Evolutionary conservation across 495 filamentous ascomycete species (phyloP).

Genomic region (Collariella sp.): DNA sequence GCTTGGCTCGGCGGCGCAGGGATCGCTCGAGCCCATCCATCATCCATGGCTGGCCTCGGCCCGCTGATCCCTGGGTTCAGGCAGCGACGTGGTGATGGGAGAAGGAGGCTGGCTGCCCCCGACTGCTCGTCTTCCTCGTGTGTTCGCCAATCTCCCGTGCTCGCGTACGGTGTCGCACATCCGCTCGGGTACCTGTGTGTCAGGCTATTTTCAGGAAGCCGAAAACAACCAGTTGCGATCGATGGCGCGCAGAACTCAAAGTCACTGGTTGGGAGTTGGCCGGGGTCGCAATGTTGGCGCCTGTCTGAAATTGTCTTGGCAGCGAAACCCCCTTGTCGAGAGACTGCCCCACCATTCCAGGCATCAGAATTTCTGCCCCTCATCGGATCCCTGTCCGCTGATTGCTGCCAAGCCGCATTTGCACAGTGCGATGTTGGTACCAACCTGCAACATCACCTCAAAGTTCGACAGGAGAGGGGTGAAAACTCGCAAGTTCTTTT

Average conservation of each 20-base stretch:
- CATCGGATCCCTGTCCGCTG: background rate
- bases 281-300: background rate
- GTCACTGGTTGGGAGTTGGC: background rate
- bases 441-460: too few relatives aligned
- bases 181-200: background rate
- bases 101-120: too few relatives aligned
- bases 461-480: too few relatives aligned
- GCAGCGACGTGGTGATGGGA: background rate
- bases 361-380: background rate
- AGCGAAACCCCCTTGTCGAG: background rate
- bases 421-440: too few relatives aligned
- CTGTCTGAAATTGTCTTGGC: constrained; percentile 3
- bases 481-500: too few relatives aligned
- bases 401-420: too few relatives aligned
- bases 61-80: background rate
- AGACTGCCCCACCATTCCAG: background rate
- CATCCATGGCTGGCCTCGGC: constrained; percentile 12
- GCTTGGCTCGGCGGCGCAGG: constrained; percentile 6
- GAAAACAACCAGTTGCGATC: background rate
- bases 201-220: background rate
- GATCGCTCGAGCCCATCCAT: background rate
- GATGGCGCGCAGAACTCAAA: background rate
- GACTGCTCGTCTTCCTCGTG: background rate
- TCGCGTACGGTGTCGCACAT: background rate
- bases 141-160: background rate